Conservation (phyloP, 441 rosid species). For the Rhodomyrtus psidioides region DNA sequence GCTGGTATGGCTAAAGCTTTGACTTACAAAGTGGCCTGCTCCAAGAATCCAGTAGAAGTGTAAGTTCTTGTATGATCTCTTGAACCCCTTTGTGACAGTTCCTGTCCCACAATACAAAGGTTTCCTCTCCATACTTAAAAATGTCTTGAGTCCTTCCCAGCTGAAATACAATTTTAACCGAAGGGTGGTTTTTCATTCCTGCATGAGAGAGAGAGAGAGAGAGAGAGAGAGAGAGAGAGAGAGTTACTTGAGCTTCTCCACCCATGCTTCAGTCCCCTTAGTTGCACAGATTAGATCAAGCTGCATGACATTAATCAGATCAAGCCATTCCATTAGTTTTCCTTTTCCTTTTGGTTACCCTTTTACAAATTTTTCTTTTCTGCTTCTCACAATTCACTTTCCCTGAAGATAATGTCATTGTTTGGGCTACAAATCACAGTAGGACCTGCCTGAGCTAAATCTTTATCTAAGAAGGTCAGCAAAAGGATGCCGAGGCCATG, state of each 20-base stretch:
- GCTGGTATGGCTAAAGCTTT: background rate
- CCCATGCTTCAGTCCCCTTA: conserved; percentile 88
- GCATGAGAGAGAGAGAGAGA: background rate
- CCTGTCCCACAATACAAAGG: conserved; percentile 46
- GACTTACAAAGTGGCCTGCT: conserved; percentile 96
- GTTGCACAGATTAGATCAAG: conserved; percentile 88
- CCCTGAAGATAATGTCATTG: background rate
- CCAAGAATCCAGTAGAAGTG: conserved; percentile 89
- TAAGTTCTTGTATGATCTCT: conserved; percentile 62
- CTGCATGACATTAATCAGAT: conserved; percentile 20
- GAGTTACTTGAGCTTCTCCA: conserved; percentile 64
- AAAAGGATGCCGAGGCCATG: background rate
- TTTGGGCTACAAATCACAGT: background rate
- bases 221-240: background rate
- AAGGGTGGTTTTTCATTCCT: background rate
- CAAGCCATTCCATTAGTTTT: background rate
- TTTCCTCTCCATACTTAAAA: conserved; percentile 29
- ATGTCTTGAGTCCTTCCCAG: conserved; percentile 67
- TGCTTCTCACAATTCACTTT: background rate
- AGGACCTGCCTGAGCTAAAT: background rate
- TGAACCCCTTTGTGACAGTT: conserved; percentile 52
- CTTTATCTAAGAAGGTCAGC: background rate
- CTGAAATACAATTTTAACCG: conserved; percentile 17
- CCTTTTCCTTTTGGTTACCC: background rate
- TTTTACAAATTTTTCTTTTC: background rate